Base-by-base conservation (phyloP, 1,139 yeast genomes). In the Meyerozyma elateridarum region DNA sequence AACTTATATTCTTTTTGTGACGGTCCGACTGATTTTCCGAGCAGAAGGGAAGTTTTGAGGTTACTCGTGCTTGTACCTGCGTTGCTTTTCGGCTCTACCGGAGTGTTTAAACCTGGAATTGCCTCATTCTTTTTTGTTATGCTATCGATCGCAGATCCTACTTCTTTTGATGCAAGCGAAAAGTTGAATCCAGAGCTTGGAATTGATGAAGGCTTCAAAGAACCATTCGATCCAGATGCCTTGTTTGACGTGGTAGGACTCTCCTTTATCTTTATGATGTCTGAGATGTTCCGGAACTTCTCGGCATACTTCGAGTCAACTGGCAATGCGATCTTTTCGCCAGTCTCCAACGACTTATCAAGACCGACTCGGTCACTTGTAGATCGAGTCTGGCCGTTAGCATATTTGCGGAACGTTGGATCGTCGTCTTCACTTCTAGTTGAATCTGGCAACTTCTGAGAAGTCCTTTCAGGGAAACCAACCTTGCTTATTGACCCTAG, bases 171-270 rank as follows among this genome's bases (percentile, higher is more conserved):
- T 28, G 58, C 56, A 11, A 61, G 52, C 6, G 58, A 49, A 37
- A 65, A 64, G 21, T 59, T 52, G 45, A 65, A 65, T 1, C 69
- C 71, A 3, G 60, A 51, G 27, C 68, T 62, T 12, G 72, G 72
- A 15, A 52, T 54, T 6, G 46, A 31, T 1, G 43, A 20, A 2
- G 29, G 30, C 13, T 36, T 34, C n/a, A n/a, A n/a, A n/a, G n/a
- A n/a, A n/a, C n/a, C n/a, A n/a, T n/a, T n/a, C n/a, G n/a, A n/a
- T n/a, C n/a, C n/a, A n/a, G n/a, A n/a, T n/a, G n/a, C n/a, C 15
- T 40, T 38, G 5, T 39, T 31, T 22, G 17, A 35, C 32, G 7
- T 8, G n/a, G 22, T n/a, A 8, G 20, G 13, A 6, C 9, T 29
- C 13, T 57, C 61, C 31, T 61, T 62, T 8, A 62, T 37, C 34